phyloP scores from a whole-genome alignment of 768 basidiomycete genomes.

The Suillus subaureus region DNA sequence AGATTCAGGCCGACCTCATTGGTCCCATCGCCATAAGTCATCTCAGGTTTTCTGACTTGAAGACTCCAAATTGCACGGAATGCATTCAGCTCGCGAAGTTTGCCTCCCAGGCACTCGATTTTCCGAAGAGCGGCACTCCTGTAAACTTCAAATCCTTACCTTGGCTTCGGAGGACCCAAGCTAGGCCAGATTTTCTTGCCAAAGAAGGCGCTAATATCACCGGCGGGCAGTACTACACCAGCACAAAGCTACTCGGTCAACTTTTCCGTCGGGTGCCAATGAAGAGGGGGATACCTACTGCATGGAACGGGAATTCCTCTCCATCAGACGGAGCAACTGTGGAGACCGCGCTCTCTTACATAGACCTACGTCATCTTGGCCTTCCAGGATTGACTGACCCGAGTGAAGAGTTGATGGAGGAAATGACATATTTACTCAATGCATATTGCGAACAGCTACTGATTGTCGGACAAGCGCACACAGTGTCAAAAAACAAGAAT shows the following conservation, averaged over 20 bases:
- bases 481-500: slow-evolving; percentile 39
- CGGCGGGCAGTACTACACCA: slow-evolving; percentile 46
- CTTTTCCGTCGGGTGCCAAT: slow-evolving; percentile 56
- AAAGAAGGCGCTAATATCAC: slow-evolving; percentile 50
- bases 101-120: slow-evolving; percentile 59
- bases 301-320: slow-evolving; percentile 17
- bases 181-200: slow-evolving; percentile 68
- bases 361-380: slow-evolving; percentile 32
- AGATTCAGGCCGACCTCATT: slow-evolving; percentile 43
- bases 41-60: slow-evolving; percentile 62
- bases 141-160: slow-evolving; percentile 45
- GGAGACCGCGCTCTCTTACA: slow-evolving; percentile 23
- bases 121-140: slow-evolving; percentile 38
- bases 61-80: slow-evolving; percentile 46
- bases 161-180: slow-evolving; percentile 32
- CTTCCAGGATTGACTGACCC: slow-evolving; percentile 25
- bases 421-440: slow-evolving; percentile 40
- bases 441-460: slow-evolving; percentile 37
- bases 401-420: slow-evolving; percentile 31
- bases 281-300: slow-evolving; percentile 31
- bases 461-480: slow-evolving; percentile 38
- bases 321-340: slow-evolving; percentile 33
- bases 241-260: slow-evolving; percentile 56
- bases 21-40: slow-evolving; percentile 66
- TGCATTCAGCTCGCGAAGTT: slow-evolving; percentile 57